Evolutionary conservation across 257 asterid genomes (phyloP).

Genomic region (Cordia subcordata): DNA sequence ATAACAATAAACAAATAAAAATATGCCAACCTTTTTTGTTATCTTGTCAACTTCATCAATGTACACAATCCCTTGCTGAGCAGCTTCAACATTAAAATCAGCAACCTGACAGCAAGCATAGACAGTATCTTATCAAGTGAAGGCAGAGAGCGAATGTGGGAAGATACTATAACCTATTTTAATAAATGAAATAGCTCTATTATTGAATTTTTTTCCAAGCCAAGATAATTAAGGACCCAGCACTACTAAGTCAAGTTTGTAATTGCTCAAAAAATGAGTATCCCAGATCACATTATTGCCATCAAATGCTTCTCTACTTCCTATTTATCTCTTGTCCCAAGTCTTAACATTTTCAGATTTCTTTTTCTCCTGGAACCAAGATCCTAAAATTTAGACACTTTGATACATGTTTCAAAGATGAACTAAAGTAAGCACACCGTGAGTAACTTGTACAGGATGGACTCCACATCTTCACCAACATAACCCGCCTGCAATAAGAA

Average conservation of each 20-base stretch:
- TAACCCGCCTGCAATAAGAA: slow-evolving; percentile 74
- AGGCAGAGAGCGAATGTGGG: too few relatives aligned
- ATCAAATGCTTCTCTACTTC: too few relatives aligned
- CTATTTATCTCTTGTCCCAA: too few relatives aligned
- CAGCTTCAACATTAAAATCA: slow-evolving; percentile 78
- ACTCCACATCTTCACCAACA: slow-evolving; percentile 96
- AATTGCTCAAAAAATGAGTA: too few relatives aligned
- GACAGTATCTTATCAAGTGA: slow-evolving; percentile 4
- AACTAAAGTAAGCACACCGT: slow-evolving; percentile 37
- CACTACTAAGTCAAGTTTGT: too few relatives aligned
- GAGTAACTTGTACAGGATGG: slow-evolving; percentile 72
- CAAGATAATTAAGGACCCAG: too few relatives aligned
- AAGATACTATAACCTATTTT: too few relatives aligned
- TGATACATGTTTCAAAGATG: background rate
- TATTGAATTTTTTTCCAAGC: too few relatives aligned
- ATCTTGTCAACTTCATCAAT: slow-evolving; percentile 95
- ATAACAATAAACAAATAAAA: slow-evolving; percentile 5
- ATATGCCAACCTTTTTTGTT: slow-evolving; percentile 67
- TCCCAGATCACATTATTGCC: too few relatives aligned
- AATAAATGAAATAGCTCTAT: too few relatives aligned
- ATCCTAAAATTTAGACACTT: background rate
- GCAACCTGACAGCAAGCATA: slow-evolving; percentile 53
- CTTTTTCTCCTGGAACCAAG: background rate
- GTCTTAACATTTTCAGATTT: too few relatives aligned
- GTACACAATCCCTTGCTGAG: slow-evolving; percentile 89